Percentiles rank a stretch among this genome's conserved stretches.
Evolutionary conservation across 768 basidiomycete species (phyloP).

Genomic region (Phylloporus sp.): DNA sequence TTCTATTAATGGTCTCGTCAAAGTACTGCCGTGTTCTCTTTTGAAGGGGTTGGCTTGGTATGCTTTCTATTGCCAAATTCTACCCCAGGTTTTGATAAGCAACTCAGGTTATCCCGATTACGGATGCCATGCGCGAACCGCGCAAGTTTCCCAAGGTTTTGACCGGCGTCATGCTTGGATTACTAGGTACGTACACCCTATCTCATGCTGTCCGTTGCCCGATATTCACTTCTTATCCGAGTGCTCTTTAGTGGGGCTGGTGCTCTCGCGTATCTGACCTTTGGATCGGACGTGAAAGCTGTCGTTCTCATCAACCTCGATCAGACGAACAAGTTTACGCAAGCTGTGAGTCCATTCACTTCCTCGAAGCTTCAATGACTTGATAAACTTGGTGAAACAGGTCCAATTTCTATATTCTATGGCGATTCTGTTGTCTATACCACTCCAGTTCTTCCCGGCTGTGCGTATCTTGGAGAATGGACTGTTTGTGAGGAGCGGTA

Average conservation of each 20-base stretch:
- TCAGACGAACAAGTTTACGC: conserved; percentile 75
- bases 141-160: conserved; percentile 86
- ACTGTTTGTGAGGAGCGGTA: conserved; percentile 83
- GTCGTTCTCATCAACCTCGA: conserved; percentile 95
- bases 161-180: conserved; percentile 87
- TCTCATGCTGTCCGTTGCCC: not conserved
- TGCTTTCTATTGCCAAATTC: conserved; percentile 19
- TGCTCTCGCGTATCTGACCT: conserved; percentile 80
- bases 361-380: conserved; percentile 3
- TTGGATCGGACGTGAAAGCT: conserved; percentile 82
- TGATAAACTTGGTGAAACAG: conserved; percentile 29
- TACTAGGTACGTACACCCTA: conserved; percentile 53
- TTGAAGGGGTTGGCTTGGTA: conserved; percentile 93
- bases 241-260: conserved; percentile 88
- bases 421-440: conserved; percentile 87
- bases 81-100: not conserved
- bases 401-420: conserved; percentile 86
- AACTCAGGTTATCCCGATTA: conserved; percentile 84
- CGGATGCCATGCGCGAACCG: conserved; percentile 94
- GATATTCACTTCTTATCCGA: conserved; percentile 22
- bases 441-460: conserved; percentile 96
- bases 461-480: conserved; percentile 97
- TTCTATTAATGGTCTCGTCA: conserved; percentile 6
- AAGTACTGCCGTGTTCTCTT: conserved; percentile 96
- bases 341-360: conserved; percentile 55